Conservation (phyloP, 805 yeast genomes). For the Candida khao-thaluensis region DNA sequence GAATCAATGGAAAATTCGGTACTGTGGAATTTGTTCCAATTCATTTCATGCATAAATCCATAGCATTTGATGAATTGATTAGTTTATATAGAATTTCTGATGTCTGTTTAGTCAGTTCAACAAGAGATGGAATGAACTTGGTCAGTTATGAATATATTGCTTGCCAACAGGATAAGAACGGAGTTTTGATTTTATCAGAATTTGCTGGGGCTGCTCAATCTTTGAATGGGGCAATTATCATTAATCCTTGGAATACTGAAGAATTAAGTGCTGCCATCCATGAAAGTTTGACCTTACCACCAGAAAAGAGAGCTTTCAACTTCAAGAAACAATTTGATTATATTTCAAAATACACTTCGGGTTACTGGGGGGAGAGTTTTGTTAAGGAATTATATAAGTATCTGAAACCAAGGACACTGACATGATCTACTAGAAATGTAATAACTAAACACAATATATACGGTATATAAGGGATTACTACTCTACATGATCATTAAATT, state of each 20-base stretch:
- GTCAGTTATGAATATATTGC: constrained; percentile 97
- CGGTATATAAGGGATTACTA: constrained; percentile 5
- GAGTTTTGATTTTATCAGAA: constrained; percentile 85
- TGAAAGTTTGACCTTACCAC: constrained; percentile 82
- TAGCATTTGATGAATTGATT: constrained; percentile 88
- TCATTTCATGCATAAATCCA: constrained; percentile 90
- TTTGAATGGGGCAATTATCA: constrained; percentile 87
- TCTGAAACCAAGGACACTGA: constrained; percentile 1
- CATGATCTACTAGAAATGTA: too few species aligned
- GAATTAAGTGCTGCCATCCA: constrained; percentile 83
- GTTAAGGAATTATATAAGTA: constrained; percentile 73
- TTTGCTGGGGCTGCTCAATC: constrained; percentile 99
- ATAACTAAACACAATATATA: too few species aligned
- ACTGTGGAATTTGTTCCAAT: constrained; percentile 97
- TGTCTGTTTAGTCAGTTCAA: constrained; percentile 88
- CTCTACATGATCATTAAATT: constrained; percentile 21
- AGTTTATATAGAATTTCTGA: constrained; percentile 84
- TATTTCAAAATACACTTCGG: constrained; percentile 90
- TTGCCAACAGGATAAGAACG: constrained; percentile 83
- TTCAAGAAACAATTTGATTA: constrained; percentile 83
- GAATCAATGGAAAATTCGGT: constrained; percentile 95
- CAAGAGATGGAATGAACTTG: constrained; percentile 98
- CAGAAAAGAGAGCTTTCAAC: constrained; percentile 74
- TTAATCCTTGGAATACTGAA: constrained; percentile 98
- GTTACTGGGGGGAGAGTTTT: constrained; percentile 96